phyloP scores from a whole-genome alignment of 345 rosid genomes.

The Melaleuca alternifolia region DNA sequence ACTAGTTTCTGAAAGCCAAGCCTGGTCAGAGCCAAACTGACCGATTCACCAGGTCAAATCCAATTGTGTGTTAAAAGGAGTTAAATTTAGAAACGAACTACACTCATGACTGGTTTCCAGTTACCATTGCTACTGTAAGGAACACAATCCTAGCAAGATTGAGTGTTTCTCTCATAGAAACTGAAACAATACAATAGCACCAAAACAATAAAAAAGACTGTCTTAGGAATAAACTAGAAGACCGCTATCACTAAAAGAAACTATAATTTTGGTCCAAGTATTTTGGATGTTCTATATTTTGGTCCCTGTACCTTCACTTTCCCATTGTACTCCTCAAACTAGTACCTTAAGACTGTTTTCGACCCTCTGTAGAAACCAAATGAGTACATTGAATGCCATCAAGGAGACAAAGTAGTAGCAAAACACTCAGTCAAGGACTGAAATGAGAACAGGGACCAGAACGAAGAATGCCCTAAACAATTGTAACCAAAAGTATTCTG shows the following conservation, averaged over 20 bases:
- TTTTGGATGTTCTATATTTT: background rate
- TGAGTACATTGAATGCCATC: background rate
- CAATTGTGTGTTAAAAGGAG: background rate
- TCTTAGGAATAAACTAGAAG: background rate
- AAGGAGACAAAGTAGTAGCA: background rate
- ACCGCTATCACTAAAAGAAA: background rate
- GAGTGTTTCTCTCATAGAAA: background rate
- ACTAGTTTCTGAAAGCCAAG: background rate
- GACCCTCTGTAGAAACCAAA: background rate
- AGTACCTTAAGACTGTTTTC: background rate
- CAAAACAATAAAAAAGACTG: background rate
- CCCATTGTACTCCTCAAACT: background rate
- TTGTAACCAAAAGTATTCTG: background rate
- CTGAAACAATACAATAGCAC: background rate
- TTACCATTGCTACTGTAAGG: background rate
- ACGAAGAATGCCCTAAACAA: background rate
- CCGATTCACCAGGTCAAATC: background rate
- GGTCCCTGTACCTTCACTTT: background rate
- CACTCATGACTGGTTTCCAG: background rate
- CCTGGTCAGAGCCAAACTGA: background rate
- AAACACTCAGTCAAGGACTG: background rate
- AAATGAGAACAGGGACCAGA: background rate
- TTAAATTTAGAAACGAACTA: background rate
- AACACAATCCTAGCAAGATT: background rate
- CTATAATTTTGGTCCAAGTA: background rate